These are phyloP conservation scores for Dactylonectria estremocensis DNA, from an alignment of 2,329 filamentous ascomycete genomes.

Conservation along the genomic window DNA sequence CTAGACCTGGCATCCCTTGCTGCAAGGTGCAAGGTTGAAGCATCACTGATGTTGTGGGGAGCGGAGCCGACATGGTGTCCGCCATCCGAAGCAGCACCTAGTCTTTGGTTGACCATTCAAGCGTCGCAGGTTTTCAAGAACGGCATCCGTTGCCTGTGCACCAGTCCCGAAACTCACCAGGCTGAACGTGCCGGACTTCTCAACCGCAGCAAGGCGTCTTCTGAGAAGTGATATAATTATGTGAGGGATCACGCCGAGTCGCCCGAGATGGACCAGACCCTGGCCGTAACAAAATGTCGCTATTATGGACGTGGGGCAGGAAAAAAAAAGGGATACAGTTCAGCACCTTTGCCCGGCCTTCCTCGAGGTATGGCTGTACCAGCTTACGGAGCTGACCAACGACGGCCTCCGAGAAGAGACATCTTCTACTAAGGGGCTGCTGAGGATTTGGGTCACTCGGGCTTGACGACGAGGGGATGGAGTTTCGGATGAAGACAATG, in stretches of 20 bases:
- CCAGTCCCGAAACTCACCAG: slow-evolving; percentile 5
- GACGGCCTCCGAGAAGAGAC: slow-evolving; percentile 5
- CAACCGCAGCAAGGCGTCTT: not conserved
- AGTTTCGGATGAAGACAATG: slow-evolving; percentile 16
- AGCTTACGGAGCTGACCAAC: slow-evolving; percentile 5
- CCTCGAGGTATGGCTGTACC: not conserved
- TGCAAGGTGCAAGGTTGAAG: slow-evolving; percentile 19
- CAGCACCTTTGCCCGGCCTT: slow-evolving; percentile 1
- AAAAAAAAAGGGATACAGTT: slow-evolving; percentile 12
- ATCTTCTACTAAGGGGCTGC: not conserved
- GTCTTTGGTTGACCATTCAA: slow-evolving; percentile 18
- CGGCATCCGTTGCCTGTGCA: slow-evolving; percentile 4
- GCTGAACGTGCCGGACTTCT: not conserved
- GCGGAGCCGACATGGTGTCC: slow-evolving; percentile 28
- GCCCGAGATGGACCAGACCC: not conserved
- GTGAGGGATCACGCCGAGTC: slow-evolving; percentile 5
- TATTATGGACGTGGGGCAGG: not conserved
- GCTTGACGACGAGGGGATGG: not conserved
- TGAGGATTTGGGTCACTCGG: slow-evolving; percentile 17
- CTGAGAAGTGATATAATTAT: slow-evolving; percentile 24
- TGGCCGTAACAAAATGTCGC: not conserved
- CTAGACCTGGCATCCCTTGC: slow-evolving; percentile 19
- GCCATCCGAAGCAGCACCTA: slow-evolving; percentile 17
- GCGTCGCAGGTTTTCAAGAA: slow-evolving; percentile 10
- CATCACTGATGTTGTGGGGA: slow-evolving; percentile 13